phyloP scores from a whole-genome alignment of 2,329 filamentous ascomycete species.

The Exophiala sp. region DNA sequence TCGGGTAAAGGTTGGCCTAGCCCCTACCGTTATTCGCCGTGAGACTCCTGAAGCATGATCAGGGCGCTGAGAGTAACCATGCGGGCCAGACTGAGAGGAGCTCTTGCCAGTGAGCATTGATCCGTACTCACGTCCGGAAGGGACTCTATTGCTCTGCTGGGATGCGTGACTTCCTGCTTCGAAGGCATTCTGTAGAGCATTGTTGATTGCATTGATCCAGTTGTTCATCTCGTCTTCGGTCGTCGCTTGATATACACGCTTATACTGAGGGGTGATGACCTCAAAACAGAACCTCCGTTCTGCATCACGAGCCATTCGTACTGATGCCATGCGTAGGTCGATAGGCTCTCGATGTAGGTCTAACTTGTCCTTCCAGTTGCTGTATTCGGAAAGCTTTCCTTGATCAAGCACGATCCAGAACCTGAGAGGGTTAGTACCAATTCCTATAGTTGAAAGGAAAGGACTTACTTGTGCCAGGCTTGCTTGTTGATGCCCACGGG shows the following conservation, averaged over 20 bases:
- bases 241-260: conserved; percentile 93
- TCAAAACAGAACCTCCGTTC: conserved; percentile 97
- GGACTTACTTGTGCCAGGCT: conserved; percentile 92
- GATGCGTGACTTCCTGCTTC: conserved; percentile 66
- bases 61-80: conserved; percentile 43
- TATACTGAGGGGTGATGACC: conserved; percentile 94
- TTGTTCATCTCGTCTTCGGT: conserved; percentile 97
- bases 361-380: conserved; percentile 97
- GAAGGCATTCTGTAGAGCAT: conserved; percentile 86
- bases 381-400: conserved; percentile 94
- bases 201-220: conserved; percentile 96
- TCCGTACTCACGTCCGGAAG: conserved; percentile 78
- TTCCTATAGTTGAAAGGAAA: not conserved
- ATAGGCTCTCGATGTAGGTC: conserved; percentile 98
- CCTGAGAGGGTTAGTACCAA: conserved; percentile 47
- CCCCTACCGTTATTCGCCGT: conserved; percentile 86
- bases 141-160: conserved; percentile 52
- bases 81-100: conserved; percentile 57
- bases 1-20: conserved; percentile 69
- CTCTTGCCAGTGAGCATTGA: conserved; percentile 92
- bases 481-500: conserved; percentile 94
- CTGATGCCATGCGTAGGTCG: conserved; percentile 92
- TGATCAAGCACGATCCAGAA: conserved; percentile 99
- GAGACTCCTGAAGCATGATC: conserved; percentile 58
- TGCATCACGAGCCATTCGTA: conserved; percentile 89